Conservation (phyloP, 2,329 filamentous ascomycete species). For the Diaporthe australafricana region DNA sequence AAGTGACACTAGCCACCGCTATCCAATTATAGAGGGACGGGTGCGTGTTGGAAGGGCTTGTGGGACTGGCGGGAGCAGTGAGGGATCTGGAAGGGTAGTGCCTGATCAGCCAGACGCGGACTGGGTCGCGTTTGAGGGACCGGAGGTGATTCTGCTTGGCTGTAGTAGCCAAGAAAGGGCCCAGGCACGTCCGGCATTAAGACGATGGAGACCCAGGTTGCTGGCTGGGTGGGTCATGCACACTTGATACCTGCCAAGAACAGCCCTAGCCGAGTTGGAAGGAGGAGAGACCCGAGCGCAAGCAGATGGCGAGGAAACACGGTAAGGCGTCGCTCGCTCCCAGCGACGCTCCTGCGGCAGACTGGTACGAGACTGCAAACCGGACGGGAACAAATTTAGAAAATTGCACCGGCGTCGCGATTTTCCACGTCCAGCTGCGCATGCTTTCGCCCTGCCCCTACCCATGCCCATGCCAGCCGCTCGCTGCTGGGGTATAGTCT, state of each 20-base stretch:
- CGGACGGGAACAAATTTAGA: slow-evolving; percentile 13
- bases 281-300: slow-evolving; percentile 1
- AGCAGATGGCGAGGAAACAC: slow-evolving; percentile 2
- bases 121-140: slow-evolving; percentile 32
- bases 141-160: slow-evolving; percentile 34
- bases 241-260: slow-evolving; percentile 53
- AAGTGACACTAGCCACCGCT: slow-evolving; percentile 38
- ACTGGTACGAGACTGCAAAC: slow-evolving; percentile 13
- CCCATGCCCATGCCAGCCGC: slow-evolving; percentile 4
- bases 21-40: not conserved
- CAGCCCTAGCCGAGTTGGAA: slow-evolving; percentile 21
- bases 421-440: not conserved
- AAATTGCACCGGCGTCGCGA: not conserved
- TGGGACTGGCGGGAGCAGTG: not conserved
- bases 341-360: slow-evolving; percentile 3
- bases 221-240: slow-evolving; percentile 47
- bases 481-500: not conserved
- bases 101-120: slow-evolving; percentile 16
- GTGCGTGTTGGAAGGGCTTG: not conserved
- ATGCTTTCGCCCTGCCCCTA: not conserved
- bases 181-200: slow-evolving; percentile 43
- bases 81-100: slow-evolving; percentile 14
- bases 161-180: slow-evolving; percentile 41
- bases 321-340: not conserved
- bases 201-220: slow-evolving; percentile 33